phyloP scores from a whole-genome alignment of 306 rosid species.

The Castanea sativa region DNA sequence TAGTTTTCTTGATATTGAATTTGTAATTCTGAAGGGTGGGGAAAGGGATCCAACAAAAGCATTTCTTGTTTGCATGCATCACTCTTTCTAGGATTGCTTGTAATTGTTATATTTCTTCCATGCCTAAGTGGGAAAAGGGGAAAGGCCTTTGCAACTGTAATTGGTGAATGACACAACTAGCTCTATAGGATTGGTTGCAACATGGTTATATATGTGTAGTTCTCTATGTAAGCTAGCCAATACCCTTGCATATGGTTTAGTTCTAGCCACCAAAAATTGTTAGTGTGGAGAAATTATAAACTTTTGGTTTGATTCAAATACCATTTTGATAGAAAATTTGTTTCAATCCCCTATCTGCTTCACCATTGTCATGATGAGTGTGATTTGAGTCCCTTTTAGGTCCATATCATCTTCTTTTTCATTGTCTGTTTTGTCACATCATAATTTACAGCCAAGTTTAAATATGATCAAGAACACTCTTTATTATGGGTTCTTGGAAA shows the following conservation, averaged over 20 bases:
- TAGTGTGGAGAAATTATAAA: too few species aligned
- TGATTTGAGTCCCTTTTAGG: neutral
- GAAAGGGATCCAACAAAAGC: neutral
- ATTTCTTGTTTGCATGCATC: neutral
- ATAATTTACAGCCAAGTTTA: neutral
- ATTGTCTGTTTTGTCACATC: constrained; percentile 4
- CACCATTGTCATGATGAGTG: neutral
- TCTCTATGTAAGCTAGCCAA: neutral
- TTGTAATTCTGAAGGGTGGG: neutral
- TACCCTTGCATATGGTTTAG: neutral
- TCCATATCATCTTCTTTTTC: neutral
- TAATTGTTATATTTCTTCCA: neutral
- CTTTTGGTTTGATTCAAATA: too few species aligned
- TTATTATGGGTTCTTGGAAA: too few species aligned
- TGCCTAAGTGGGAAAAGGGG: neutral
- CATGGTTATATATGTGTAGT: neutral
- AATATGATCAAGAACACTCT: too few species aligned
- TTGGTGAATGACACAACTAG: neutral
- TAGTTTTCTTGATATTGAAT: too few species aligned
- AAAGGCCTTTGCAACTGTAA: neutral
- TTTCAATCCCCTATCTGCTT: neutral
- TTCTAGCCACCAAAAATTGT: too few species aligned
- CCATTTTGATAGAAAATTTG: neutral
- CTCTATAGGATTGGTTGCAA: neutral
- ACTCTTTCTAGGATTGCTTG: neutral